Evolutionary conservation across 1,284 basidiomycete species (phyloP).

Genomic region (Sporisorium graminicola): DNA sequence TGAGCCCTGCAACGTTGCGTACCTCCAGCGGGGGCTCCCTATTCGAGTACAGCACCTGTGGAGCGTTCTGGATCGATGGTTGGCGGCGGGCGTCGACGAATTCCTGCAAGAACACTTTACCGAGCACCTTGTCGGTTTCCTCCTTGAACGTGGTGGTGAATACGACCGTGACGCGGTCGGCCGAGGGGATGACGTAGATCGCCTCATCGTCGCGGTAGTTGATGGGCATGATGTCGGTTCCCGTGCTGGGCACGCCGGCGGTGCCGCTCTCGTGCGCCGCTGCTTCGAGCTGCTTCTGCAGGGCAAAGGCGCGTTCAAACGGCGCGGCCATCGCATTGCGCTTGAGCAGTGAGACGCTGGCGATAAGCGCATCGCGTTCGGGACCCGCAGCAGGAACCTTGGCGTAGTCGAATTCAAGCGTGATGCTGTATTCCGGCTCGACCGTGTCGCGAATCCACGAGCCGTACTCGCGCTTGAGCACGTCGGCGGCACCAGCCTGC

Average conservation of each 20-base stretch:
- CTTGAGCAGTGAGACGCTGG: constrained; percentile 87
- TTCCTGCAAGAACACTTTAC: constrained; percentile 98
- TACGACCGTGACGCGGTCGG: constrained; percentile 96
- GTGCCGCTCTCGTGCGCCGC: constrained; percentile 71
- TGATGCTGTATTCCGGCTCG: constrained; percentile 91
- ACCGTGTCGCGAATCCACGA: constrained; percentile 74
- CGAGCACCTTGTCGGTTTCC: constrained; percentile 96
- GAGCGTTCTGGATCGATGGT: constrained; percentile 93
- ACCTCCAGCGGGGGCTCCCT: constrained; percentile 97
- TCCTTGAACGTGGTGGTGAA: constrained; percentile 97
- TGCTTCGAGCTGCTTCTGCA: constrained; percentile 85
- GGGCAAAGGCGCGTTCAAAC: constrained; percentile 88
- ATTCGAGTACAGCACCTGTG: constrained; percentile 97
- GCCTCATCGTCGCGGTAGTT: constrained; percentile 94
- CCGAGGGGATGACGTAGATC: constrained; percentile 91
- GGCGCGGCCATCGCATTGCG: constrained; percentile 95
- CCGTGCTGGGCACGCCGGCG: constrained; percentile 64
- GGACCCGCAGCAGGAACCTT: constrained; percentile 80
- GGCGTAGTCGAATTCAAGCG: constrained; percentile 87
- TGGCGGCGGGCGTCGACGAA: constrained; percentile 96
- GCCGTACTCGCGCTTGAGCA: constrained; percentile 88
- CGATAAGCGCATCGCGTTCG: constrained; percentile 75
- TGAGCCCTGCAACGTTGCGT: constrained; percentile 83
- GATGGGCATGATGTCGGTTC: constrained; percentile 87
- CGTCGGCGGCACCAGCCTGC: constrained; percentile 84